Conservation (phyloP, 108 stramenopile genomes). For the Schizochytrium sp. region DNA sequence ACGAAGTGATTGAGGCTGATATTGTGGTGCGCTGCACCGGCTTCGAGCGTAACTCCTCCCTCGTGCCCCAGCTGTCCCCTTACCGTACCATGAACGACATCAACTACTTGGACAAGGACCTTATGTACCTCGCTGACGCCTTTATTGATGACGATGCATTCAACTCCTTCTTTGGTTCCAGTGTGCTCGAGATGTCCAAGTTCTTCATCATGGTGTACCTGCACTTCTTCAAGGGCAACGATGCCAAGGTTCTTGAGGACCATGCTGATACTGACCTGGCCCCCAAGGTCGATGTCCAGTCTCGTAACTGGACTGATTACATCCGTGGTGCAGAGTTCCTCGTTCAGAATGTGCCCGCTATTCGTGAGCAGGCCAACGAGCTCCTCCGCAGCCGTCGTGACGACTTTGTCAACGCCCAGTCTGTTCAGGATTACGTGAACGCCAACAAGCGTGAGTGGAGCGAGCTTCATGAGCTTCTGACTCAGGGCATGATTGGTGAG, state of each 20-base stretch:
- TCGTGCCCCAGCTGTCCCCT: slow-evolving; percentile 3
- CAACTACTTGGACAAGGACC: slow-evolving; percentile 47
- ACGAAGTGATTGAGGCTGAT: neutral
- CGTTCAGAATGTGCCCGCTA: slow-evolving; percentile 24
- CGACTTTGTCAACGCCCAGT: slow-evolving; percentile 49
- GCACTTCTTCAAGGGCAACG: slow-evolving; percentile 60
- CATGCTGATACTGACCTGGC: neutral
- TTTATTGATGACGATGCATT: slow-evolving; percentile 58
- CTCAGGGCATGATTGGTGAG: slow-evolving; percentile 15
- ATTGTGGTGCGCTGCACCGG: slow-evolving; percentile 29
- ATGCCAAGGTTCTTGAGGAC: neutral
- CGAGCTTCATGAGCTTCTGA: slow-evolving; percentile 36
- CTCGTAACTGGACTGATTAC: slow-evolving; percentile 58
- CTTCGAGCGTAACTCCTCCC: slow-evolving; percentile 46
- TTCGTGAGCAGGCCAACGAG: slow-evolving; percentile 12
- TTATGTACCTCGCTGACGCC: slow-evolving; percentile 62
- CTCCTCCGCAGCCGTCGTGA: slow-evolving; percentile 18
- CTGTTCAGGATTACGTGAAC: slow-evolving; percentile 11
- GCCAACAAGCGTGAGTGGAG: slow-evolving; percentile 53
- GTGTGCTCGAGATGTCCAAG: slow-evolving; percentile 56
- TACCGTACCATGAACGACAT: neutral
- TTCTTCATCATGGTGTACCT: slow-evolving; percentile 48
- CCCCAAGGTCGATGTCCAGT: slow-evolving; percentile 43
- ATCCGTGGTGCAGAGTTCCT: slow-evolving; percentile 52
- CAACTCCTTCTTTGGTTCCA: slow-evolving; percentile 61